Evolutionary conservation across 768 basidiomycete species (phyloP), one percentile per base, ranked within the genome.

Genomic region (Mycena kentingensis): DNA sequence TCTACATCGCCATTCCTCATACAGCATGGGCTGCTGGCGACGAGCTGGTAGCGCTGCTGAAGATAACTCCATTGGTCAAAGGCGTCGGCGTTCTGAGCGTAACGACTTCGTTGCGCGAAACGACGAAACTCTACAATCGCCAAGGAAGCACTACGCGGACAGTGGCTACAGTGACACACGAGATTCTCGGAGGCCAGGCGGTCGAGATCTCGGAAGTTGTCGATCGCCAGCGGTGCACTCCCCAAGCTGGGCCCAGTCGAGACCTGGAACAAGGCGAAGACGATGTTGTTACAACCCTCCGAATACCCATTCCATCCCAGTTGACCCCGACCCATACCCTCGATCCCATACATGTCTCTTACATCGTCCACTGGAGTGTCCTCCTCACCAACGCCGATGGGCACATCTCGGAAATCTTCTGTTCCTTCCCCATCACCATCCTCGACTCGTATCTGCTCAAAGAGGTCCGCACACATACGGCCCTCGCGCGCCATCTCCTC

Each of bases 21-120:
- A 94, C 92, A 65, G 96, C 95, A 0, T 98, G 90, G 85, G 90
- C 93, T 1, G 90, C 87, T 0, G 96, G 96, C 5, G 94, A 98
- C 68, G 79, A 78, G 12, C 71, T 97, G 50, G 85, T 88, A 0
- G 86, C 91, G 0, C 72, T 88, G 15, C 79, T 93, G 67, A 97
- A 96, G 66, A 88, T 97, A 65, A 83, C 84, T 22, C 95, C 96
- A 0, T 71, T 97, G 16, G 74, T 78, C 31, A 98, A 98, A 68
- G 96, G 96, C 5, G 85, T 88, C 2, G 75, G 77, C 32, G 85
- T 98, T n/a, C 70, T 83, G 4, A 79, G 70, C 41, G 78, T 96
- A 18, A 71, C 77, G n/a, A 90, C 88, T 5, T 78, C 82, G 10
- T 72, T 98, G 32, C 82, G 84, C 52, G 93, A 98, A 70, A 81